These are phyloP conservation scores for Geosiphon pyriformis DNA, from an alignment of 192 early-diverging fungal genomes.

Conservation along the genomic window DNA sequence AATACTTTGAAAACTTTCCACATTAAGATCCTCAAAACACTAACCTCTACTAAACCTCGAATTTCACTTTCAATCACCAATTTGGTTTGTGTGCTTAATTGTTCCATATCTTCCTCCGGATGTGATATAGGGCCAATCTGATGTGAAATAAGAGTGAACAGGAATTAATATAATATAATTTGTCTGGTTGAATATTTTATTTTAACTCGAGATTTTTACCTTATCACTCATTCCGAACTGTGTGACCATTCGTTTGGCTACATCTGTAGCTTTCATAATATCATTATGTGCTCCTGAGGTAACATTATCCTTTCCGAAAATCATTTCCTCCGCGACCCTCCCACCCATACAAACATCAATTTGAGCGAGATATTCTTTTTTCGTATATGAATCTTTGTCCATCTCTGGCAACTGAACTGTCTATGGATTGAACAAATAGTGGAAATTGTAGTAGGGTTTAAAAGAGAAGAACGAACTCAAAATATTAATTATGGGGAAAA, in stretches of 20 bases:
- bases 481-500: slow-evolving; percentile 29
- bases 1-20: not conserved
- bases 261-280: slow-evolving; percentile 80
- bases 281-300: slow-evolving; percentile 93
- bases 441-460: too few relatives aligned
- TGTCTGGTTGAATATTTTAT: too few relatives aligned
- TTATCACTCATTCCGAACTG: slow-evolving; percentile 93
- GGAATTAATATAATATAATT: not conserved
- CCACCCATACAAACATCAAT: slow-evolving; percentile 98
- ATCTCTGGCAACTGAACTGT: slow-evolving; percentile 93
- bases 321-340: slow-evolving; percentile 94
- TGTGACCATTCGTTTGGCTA: slow-evolving; percentile 89
- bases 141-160: not conserved
- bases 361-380: slow-evolving; percentile 78
- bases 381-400: slow-evolving; percentile 75
- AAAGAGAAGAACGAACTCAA: too few relatives aligned
- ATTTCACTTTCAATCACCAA: slow-evolving; percentile 83
- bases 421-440: slow-evolving; percentile 50
- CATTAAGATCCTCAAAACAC: slow-evolving; percentile 13
- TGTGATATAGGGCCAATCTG: slow-evolving; percentile 76
- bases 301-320: slow-evolving; percentile 90
- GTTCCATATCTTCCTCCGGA: slow-evolving; percentile 66
- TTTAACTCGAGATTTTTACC: too few relatives aligned
- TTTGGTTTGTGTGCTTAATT: slow-evolving; percentile 70
- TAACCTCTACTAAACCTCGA: slow-evolving; percentile 65